Percentiles rank a stretch among this genome's conserved stretches.
Evolutionary conservation across 371 early-diverging fungal genomes (phyloP).

Genomic region (Mucor sp.): DNA sequence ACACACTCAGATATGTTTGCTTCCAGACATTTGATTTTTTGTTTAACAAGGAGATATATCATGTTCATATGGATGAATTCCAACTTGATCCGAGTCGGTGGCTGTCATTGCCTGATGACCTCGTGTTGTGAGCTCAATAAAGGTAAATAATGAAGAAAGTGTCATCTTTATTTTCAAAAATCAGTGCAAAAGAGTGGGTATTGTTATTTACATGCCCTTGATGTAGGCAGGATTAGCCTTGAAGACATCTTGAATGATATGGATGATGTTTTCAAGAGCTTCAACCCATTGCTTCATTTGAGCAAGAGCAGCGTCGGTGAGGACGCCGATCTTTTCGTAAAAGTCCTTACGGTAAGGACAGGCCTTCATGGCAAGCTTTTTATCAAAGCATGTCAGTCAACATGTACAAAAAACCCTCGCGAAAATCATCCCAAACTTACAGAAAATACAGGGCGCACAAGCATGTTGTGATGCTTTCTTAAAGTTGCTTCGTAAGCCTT

Average conservation of each 20-base stretch:
- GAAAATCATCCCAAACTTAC: conserved; percentile 48
- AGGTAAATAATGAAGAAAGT: background rate
- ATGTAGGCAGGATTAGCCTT: conserved; percentile 45
- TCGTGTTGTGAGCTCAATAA: background rate
- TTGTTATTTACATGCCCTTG: conserved; percentile 53
- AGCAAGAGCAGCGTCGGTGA: conserved; percentile 54
- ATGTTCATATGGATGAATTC: too few species aligned
- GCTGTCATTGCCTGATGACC: too few species aligned
- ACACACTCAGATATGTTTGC: too few species aligned
- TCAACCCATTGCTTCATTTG: conserved; percentile 73
- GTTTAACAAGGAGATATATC: too few species aligned
- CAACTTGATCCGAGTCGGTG: too few species aligned
- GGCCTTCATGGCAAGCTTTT: conserved; percentile 90
- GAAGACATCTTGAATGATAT: conserved; percentile 37
- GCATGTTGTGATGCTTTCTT: conserved; percentile 76
- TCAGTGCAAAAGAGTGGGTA: background rate
- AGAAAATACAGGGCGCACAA: conserved; percentile 82
- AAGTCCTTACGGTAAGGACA: conserved; percentile 91
- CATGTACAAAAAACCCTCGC: background rate
- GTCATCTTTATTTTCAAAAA: background rate
- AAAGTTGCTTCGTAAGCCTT: conserved; percentile 84
- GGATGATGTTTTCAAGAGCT: conserved; percentile 75
- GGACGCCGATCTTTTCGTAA: conserved; percentile 81
- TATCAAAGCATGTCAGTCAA: background rate
- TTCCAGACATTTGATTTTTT: too few species aligned